phyloP scores from a whole-genome alignment of 2,329 filamentous ascomycete genomes.

The Knufia fluminis region DNA sequence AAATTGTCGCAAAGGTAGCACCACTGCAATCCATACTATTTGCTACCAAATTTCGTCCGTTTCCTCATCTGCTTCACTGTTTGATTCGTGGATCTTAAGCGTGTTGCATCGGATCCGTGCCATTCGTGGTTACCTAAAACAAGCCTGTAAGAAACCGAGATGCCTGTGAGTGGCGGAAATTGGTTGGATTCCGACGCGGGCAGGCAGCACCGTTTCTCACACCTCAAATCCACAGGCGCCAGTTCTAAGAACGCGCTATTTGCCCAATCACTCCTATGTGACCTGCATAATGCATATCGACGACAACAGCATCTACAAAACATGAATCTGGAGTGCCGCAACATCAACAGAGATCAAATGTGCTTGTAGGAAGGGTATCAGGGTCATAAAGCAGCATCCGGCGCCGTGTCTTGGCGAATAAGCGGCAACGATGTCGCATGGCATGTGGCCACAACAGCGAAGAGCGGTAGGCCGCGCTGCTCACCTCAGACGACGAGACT shows the following conservation, averaged over 20 bases:
- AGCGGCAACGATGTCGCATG: neutral
- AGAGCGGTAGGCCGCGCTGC: neutral
- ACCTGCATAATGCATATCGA: neutral
- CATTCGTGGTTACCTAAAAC: neutral
- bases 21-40: neutral
- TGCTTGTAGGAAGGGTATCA: neutral
- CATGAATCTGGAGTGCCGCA: neutral
- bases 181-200: neutral
- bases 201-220: conserved; percentile 8
- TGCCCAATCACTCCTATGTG: neutral
- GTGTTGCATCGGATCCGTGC: neutral
- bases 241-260: neutral
- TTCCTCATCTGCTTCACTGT: neutral
- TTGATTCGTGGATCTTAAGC: neutral
- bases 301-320: neutral
- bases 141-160: conserved; percentile 2
- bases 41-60: neutral
- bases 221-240: neutral
- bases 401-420: neutral
- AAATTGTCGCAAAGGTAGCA: neutral
- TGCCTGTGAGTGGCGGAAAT: conserved; percentile 9
- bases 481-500: conserved; percentile 15
- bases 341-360: neutral
- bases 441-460: conserved; percentile 8
- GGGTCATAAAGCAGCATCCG: neutral